Evolutionary conservation across 179 eudicot genomes (phyloP).

Genomic region (Beta macrorhiza): DNA sequence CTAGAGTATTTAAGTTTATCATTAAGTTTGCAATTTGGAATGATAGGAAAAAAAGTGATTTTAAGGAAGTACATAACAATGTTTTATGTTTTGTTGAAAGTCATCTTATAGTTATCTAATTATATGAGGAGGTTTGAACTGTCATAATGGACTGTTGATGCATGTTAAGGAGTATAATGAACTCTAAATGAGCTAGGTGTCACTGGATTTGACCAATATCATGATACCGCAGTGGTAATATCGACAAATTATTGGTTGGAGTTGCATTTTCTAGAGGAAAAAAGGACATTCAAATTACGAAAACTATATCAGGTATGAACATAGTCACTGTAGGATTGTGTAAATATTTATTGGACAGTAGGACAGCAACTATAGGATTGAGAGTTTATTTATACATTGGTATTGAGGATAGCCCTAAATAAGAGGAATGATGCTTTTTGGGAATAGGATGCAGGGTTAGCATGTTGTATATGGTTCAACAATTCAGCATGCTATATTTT

Average conservation of each 20-base stretch:
- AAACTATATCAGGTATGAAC: background rate
- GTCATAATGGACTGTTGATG: no score
- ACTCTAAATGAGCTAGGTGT: background rate
- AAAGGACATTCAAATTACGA: background rate
- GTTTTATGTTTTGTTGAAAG: no score
- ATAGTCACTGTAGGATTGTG: background rate
- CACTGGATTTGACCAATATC: background rate
- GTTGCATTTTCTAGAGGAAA: background rate
- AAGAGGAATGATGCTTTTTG: background rate
- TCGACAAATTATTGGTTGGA: background rate
- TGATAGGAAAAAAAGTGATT: no score
- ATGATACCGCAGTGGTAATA: background rate
- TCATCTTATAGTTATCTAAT: no score
- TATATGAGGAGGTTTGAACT: no score
- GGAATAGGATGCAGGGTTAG: background rate
- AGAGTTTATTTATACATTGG: background rate
- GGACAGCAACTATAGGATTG: background rate
- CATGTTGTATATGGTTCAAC: background rate
- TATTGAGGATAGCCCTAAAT: background rate
- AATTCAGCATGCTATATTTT: background rate
- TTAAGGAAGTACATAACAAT: no score
- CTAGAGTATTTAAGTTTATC: no score
- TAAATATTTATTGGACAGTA: background rate
- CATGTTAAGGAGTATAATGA: background rate
- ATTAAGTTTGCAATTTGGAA: no score